Evolutionary conservation across 2,329 filamentous ascomycete genomes (phyloP).

Genomic region (Fusarium sp.): DNA sequence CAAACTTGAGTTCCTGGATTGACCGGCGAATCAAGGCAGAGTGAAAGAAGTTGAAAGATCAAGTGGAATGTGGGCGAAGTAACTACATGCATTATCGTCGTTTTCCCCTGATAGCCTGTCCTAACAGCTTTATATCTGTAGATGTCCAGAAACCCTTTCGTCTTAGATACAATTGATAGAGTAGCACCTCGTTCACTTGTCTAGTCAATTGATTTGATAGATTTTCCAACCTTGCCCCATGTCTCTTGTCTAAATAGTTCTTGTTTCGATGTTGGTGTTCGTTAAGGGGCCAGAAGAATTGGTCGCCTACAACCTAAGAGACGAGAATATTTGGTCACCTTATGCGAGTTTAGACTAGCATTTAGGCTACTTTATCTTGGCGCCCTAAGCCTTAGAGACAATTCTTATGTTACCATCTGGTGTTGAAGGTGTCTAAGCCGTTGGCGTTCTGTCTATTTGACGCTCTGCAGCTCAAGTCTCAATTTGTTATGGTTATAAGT

Average conservation of each 20-base stretch:
- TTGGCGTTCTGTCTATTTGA: background rate
- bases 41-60: background rate
- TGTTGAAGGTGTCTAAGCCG: no score
- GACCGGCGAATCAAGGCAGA: background rate
- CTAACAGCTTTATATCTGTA: background rate
- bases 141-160: background rate
- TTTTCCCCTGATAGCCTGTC: background rate
- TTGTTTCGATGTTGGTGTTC: background rate
- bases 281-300: no score
- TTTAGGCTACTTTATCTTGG: no score
- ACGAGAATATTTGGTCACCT: no score
- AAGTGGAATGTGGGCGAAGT: background rate
- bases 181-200: background rate
- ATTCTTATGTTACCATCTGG: no score
- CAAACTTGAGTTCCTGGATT: background rate
- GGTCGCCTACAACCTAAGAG: no score
- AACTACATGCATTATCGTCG: background rate
- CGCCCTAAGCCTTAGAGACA: no score
- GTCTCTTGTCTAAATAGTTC: background rate
- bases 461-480: background rate
- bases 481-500: fast-evolving
- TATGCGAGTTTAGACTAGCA: no score
- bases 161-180: background rate
- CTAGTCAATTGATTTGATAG: background rate
- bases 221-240: background rate